A percentile compares a stretch with the other conserved stretches of the same genome.
Evolutionary conservation across 73 alveolate genomes (phyloP).

Genomic region (Tetrahymena malaccensis): DNA sequence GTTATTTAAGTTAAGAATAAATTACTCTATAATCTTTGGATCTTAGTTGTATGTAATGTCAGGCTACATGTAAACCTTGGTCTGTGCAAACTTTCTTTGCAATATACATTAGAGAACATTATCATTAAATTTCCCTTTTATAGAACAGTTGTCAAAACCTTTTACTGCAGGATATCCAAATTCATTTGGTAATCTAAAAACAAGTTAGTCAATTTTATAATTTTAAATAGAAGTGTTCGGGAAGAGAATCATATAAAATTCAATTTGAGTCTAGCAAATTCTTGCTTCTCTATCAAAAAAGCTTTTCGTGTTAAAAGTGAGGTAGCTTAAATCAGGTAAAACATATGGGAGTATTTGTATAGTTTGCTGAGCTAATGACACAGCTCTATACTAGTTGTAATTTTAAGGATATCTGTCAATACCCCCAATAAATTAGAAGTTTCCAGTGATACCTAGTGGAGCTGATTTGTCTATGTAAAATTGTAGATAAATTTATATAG

Average conservation of each 20-base stretch:
- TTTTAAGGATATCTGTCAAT: not conserved
- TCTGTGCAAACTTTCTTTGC: not conserved
- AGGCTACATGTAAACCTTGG: not conserved
- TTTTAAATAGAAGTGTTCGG: not conserved
- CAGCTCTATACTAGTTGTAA: not conserved
- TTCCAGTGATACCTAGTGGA: not conserved
- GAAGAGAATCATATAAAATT: not conserved
- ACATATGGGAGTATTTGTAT: not conserved
- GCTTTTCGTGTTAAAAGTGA: not conserved
- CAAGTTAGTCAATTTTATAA: not conserved
- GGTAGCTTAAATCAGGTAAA: not conserved
- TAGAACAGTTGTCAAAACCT: not conserved
- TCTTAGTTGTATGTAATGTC: not conserved
- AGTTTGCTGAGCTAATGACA: not conserved
- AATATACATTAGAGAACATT: not conserved
- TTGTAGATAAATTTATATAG: not conserved
- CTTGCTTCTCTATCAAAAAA: not conserved
- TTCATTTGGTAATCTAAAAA: not conserved
- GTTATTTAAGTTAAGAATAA: not conserved
- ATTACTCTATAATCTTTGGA: not conserved
- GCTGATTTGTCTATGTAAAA: not conserved
- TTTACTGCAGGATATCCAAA: not conserved
- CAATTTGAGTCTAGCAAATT: not conserved
- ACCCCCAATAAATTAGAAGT: not conserved
- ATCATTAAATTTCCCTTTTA: not conserved